Percentiles rank a stretch among this genome's conserved stretches.
These are phyloP conservation scores for Yarrowia galli DNA, from an alignment of 1,139 yeast species.

Conservation along the genomic window DNA sequence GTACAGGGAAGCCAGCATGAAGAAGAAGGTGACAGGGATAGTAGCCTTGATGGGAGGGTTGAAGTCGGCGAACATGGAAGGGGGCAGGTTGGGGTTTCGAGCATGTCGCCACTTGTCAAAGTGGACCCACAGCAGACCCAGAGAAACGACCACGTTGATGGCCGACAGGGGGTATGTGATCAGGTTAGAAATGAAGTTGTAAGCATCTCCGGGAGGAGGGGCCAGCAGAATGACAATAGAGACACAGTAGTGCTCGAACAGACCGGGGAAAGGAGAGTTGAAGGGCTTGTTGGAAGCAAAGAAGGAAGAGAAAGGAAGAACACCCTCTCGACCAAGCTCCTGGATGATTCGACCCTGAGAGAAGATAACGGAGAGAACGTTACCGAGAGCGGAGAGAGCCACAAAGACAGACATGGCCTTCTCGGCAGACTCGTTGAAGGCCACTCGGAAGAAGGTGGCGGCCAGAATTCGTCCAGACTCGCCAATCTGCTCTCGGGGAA, in stretches of 20 bases:
- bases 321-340: slow-evolving; percentile 75
- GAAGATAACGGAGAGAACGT: slow-evolving; percentile 77
- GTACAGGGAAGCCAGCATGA: slow-evolving; percentile 71
- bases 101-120: slow-evolving; percentile 57
- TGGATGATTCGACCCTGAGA: slow-evolving; percentile 81
- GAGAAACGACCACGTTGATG: slow-evolving; percentile 75
- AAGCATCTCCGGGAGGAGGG: slow-evolving; percentile 81
- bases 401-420: slow-evolving; percentile 74
- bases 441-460: slow-evolving; percentile 73
- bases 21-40: slow-evolving; percentile 67
- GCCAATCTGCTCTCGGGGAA: slow-evolving; percentile 66
- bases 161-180: slow-evolving; percentile 79
- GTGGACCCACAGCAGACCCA: slow-evolving; percentile 72
- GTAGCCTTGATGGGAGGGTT: slow-evolving; percentile 77
- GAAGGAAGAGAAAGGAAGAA: slow-evolving; percentile 68
- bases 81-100: slow-evolving; percentile 38
- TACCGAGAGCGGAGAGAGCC: slow-evolving; percentile 77
- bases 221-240: slow-evolving; percentile 63
- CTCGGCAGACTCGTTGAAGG: slow-evolving; percentile 73
- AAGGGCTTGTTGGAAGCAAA: slow-evolving; percentile 64
- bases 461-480: slow-evolving; percentile 75
- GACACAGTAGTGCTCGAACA: slow-evolving; percentile 62
- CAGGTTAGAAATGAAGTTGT: slow-evolving; percentile 73
- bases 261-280: slow-evolving; percentile 62
- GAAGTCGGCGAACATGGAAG: slow-evolving; percentile 59